phyloP scores from a whole-genome alignment of 257 asterid genomes.

The Perilla frutescens region DNA sequence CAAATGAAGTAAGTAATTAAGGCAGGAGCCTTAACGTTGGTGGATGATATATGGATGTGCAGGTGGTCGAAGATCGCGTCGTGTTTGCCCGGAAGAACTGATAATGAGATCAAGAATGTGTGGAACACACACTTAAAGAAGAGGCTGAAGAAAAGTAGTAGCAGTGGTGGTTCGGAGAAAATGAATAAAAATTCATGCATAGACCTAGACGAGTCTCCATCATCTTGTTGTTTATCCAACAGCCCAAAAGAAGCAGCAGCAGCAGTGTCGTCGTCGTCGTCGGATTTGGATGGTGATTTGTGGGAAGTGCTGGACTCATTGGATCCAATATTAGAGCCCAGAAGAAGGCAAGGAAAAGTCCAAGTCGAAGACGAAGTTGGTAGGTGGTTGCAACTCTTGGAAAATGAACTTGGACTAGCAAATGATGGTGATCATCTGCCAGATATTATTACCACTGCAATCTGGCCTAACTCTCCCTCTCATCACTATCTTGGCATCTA shows the following conservation, averaged over 20 bases:
- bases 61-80: conserved; percentile 93
- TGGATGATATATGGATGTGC: not conserved
- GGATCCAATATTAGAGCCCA: conserved; percentile 9
- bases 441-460: not conserved
- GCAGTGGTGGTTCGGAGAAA: too few species aligned
- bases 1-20: too few species aligned
- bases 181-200: too few species aligned
- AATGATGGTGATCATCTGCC: not conserved
- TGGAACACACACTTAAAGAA: conserved; percentile 87
- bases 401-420: conserved; percentile 61
- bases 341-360: not conserved
- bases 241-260: not conserved
- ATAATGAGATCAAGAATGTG: conserved; percentile 81
- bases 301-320: conserved; percentile 51
- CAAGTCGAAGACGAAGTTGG: conserved; percentile 32
- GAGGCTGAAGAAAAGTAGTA: conserved; percentile 13
- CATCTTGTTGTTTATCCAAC: conserved; percentile 37
- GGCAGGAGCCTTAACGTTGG: too few species aligned
- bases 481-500: not conserved
- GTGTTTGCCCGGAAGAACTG: conserved; percentile 77
- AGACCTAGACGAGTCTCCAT: conserved; percentile 8
- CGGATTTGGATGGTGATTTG: conserved; percentile 45
- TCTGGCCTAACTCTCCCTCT: not conserved
- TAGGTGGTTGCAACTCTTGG: conserved; percentile 59
- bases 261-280: not conserved